These are phyloP conservation scores for Lasiosphaeria miniovina DNA, from an alignment of 495 filamentous ascomycete genomes.

Conservation along the genomic window DNA sequence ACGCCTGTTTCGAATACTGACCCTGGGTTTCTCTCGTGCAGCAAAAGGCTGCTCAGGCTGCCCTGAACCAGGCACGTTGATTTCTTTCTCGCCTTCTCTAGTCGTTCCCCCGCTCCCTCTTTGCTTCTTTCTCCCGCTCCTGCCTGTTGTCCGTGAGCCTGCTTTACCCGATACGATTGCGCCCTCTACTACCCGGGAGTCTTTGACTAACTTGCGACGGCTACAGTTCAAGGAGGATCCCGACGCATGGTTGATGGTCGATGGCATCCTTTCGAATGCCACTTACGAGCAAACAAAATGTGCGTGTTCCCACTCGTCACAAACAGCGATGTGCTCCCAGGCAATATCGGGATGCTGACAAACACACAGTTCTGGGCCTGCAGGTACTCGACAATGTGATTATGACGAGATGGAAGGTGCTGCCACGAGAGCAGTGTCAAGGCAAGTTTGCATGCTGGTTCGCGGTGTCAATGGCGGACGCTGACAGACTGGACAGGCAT, in stretches of 20 bases:
- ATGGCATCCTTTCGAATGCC: slow-evolving; percentile 88
- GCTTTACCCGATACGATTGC: background rate
- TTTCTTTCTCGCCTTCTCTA: slow-evolving; percentile 14
- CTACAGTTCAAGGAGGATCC: slow-evolving; percentile 95
- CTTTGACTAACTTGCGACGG: slow-evolving; percentile 12
- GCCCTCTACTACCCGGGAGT: background rate
- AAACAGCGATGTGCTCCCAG: background rate
- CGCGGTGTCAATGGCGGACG: background rate
- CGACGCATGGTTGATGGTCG: slow-evolving; percentile 94
- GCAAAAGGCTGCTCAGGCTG: slow-evolving; percentile 96
- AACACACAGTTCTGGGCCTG: slow-evolving; percentile 72
- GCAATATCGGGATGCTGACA: slow-evolving; percentile 42
- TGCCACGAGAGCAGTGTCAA: slow-evolving; percentile 92
- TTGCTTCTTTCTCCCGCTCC: too few relatives aligned
- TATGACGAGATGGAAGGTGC: slow-evolving; percentile 97
- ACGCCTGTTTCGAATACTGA: slow-evolving; percentile 23
- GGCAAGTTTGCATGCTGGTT: slow-evolving; percentile 45
- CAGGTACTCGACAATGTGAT: slow-evolving; percentile 98
- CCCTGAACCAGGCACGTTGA: slow-evolving; percentile 82
- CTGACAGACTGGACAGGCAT: slow-evolving; percentile 59
- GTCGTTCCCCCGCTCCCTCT: background rate
- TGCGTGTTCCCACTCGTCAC: slow-evolving; percentile 41
- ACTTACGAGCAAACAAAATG: slow-evolving; percentile 96
- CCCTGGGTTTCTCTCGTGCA: slow-evolving; percentile 38
- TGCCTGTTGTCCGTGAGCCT: too few relatives aligned